These are phyloP conservation scores for Oidiodendron maius DNA, from an alignment of 495 filamentous ascomycete genomes.

Conservation along the genomic window DNA sequence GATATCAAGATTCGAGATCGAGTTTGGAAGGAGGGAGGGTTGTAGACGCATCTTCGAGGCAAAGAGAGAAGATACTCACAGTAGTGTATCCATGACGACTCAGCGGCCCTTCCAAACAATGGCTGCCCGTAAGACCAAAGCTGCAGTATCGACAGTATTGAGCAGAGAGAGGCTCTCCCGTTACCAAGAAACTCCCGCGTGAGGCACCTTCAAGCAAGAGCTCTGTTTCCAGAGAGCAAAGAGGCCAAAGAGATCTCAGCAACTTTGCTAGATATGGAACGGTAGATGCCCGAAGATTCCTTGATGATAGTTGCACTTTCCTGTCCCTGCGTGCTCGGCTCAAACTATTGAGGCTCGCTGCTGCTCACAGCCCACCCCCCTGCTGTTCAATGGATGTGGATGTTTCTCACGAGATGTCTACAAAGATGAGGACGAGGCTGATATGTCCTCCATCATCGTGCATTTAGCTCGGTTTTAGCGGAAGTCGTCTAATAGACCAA, in stretches of 20 bases:
- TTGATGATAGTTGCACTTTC: not conserved
- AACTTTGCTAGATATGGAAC: not conserved
- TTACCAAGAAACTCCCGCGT: not conserved
- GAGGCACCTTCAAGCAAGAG: not conserved
- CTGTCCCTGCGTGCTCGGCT: not conserved
- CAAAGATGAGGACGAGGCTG: not conserved
- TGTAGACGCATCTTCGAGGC: not conserved
- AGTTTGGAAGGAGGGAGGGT: not conserved
- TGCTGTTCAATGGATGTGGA: not conserved
- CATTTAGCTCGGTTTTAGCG: not conserved
- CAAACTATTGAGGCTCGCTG: not conserved
- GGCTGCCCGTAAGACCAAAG: constrained; percentile 5
- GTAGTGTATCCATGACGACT: constrained; percentile 65
- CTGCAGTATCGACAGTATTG: constrained; percentile 1
- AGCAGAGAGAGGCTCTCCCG: not conserved
- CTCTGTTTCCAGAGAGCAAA: not conserved
- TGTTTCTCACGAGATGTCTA: constrained; percentile 1
- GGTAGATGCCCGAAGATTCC: not conserved
- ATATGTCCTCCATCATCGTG: not conserved
- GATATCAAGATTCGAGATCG: not conserved
- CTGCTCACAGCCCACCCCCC: not conserved
- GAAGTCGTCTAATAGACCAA: not conserved
- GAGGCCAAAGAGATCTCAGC: too few species aligned
- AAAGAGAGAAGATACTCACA: constrained; percentile 48
- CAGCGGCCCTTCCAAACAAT: not conserved